A percentile compares a stretch with the other conserved stretches of the same genome.
phyloP scores from a whole-genome alignment of 306 rosid genomes.

The Neltuma alba region DNA sequence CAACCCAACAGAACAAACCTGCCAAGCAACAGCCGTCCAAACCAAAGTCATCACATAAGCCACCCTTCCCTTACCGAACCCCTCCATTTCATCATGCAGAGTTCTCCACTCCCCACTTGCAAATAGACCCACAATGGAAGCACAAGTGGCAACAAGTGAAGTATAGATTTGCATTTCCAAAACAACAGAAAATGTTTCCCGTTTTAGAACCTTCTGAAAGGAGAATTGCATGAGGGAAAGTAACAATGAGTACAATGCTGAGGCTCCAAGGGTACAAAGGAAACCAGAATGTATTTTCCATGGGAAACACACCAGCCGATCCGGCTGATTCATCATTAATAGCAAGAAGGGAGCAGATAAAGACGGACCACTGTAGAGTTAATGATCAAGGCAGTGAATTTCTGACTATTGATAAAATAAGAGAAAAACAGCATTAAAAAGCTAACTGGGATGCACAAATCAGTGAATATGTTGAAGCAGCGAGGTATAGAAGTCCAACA shows the following conservation, averaged over 20 bases:
- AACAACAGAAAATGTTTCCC: conserved; percentile 84
- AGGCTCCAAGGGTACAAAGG: conserved; percentile 83
- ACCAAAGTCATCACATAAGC: conserved; percentile 77
- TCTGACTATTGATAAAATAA: conserved; percentile 80
- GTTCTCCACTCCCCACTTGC: conserved; percentile 80
- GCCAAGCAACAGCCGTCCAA: conserved; percentile 84
- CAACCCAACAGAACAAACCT: conserved; percentile 91
- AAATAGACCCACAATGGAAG: conserved; percentile 64
- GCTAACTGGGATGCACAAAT: conserved; percentile 87
- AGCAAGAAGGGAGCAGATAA: conserved; percentile 77
- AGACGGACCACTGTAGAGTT: conserved; percentile 70
- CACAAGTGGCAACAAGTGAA: conserved; percentile 72
- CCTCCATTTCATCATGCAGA: conserved; percentile 72
- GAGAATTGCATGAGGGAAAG: conserved; percentile 87
- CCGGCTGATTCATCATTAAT: conserved; percentile 64
- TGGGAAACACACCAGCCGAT: conserved; percentile 54
- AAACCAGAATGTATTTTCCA: conserved; percentile 59
- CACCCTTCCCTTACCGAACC: conserved; percentile 59
- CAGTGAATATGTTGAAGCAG: conserved; percentile 91
- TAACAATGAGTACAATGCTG: conserved; percentile 75
- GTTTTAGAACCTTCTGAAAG: conserved; percentile 77
- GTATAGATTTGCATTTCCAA: conserved; percentile 93
- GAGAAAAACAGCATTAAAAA: conserved; percentile 87
- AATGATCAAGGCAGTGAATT: conserved; percentile 70
- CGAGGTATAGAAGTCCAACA: conserved; percentile 76